Conservation (phyloP, 225 moss, liverwort and hornwort genomes). For the Asterella californica region DNA sequence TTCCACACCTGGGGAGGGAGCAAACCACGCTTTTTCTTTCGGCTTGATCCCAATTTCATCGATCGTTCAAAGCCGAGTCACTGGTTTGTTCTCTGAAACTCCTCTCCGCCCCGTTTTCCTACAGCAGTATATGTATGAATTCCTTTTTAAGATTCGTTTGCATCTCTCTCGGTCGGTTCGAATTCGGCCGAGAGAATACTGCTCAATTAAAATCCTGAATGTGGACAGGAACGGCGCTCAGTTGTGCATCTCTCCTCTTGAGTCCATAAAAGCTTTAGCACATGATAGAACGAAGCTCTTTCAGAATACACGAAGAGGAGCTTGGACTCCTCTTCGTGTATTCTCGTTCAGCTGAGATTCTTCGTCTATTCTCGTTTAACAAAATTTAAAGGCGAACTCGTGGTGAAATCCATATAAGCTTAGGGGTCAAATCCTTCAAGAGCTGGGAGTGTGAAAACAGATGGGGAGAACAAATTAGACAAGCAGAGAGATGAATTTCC, state of each 20-base stretch:
- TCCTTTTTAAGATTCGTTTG: not conserved
- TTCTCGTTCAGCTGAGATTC: too few relatives aligned
- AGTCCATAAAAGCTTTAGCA: too few relatives aligned
- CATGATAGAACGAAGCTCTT: too few relatives aligned
- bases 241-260: too few relatives aligned
- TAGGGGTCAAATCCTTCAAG: not conserved
- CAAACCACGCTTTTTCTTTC: slow-evolving; percentile 1
- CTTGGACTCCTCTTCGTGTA: too few relatives aligned
- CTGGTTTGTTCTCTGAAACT: slow-evolving; percentile 4
- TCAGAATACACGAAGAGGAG: too few relatives aligned
- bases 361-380: too few relatives aligned
- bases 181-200: too few relatives aligned
- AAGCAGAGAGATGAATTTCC: not conserved
- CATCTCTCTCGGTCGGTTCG: not conserved
- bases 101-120: not conserved
- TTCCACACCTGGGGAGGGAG: slow-evolving; percentile 30
- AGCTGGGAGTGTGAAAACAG: not conserved
- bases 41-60: not conserved
- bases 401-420: too few relatives aligned
- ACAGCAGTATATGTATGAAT: not conserved
- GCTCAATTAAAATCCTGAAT: too few relatives aligned
- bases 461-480: not conserved
- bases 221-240: too few relatives aligned
- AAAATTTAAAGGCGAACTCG: too few relatives aligned
- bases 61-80: slow-evolving; percentile 3